Conservation (phyloP, 176 grass and related monocot species). For the Tillandsia leiboldiana region DNA sequence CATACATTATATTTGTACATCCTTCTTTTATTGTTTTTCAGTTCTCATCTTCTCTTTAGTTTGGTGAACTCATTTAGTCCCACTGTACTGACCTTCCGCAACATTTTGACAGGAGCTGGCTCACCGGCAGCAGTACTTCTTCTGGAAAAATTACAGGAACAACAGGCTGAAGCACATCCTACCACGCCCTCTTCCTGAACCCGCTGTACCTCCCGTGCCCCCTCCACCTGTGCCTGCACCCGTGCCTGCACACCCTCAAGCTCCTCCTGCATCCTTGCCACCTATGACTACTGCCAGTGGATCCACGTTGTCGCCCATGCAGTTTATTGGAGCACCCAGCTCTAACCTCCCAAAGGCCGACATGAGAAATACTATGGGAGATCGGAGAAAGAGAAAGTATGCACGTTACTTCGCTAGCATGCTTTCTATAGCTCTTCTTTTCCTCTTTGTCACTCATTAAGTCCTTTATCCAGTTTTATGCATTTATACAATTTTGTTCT, state of each 20-base stretch:
- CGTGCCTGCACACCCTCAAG: constrained; percentile 17
- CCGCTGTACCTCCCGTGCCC: constrained; percentile 25
- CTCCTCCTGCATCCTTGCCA: constrained; percentile 32
- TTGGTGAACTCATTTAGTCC: not conserved
- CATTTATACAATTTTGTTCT: not conserved
- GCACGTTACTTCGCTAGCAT: constrained; percentile 14
- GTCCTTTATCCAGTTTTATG: constrained; percentile 20
- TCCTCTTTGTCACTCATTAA: constrained; percentile 9
- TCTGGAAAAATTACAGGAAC: constrained; percentile 99
- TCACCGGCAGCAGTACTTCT: constrained; percentile 92
- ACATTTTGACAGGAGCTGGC: constrained; percentile 75
- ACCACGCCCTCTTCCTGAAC: constrained; percentile 77
- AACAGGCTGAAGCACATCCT: constrained; percentile 94
- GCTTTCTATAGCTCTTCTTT: not conserved
- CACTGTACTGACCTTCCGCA: constrained; percentile 10
- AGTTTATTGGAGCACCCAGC: constrained; percentile 67
- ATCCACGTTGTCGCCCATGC: constrained; percentile 58
- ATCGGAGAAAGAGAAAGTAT: constrained; percentile 96
- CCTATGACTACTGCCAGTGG: constrained; percentile 40
- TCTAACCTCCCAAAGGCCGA: constrained; percentile 53
- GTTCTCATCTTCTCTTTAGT: constrained; percentile 5
- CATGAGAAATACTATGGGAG: constrained; percentile 79
- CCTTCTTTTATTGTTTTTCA: constrained; percentile 5
- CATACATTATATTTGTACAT: not conserved
- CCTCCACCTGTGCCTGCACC: constrained; percentile 28